Percentiles rank a stretch among this genome's conserved stretches.
These are phyloP conservation scores for Gorgonomyces haynaldii DNA, from an alignment of 192 early-diverging fungal species.

Conservation along the genomic window DNA sequence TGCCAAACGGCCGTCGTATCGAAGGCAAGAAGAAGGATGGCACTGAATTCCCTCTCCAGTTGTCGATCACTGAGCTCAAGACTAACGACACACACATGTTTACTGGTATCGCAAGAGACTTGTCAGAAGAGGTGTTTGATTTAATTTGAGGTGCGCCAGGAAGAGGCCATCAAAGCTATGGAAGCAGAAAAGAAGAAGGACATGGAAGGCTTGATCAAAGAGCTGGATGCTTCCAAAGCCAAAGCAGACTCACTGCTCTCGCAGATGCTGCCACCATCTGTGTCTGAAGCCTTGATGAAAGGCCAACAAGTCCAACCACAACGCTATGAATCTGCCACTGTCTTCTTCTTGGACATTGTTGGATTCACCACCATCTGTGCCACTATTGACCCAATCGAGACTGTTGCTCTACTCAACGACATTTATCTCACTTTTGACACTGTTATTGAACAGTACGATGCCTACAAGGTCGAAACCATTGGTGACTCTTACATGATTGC, in stretches of 20 bases:
- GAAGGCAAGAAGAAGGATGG: constrained; percentile 18
- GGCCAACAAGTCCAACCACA: constrained; percentile 15
- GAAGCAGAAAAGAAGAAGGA: constrained; percentile 23
- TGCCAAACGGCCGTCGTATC: constrained; percentile 9
- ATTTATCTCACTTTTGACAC: constrained; percentile 26
- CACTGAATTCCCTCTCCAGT: constrained; percentile 19
- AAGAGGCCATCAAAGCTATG: constrained; percentile 13
- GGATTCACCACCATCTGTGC: constrained; percentile 29
- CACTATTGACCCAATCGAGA: constrained; percentile 15
- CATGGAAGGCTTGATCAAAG: constrained; percentile 7
- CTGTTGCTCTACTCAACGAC: constrained; percentile 24
- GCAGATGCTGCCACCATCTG: constrained; percentile 23
- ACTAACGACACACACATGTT: constrained; percentile 25
- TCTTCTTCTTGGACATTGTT: constrained; percentile 28
- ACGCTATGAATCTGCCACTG: constrained; percentile 16
- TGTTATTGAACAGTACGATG: constrained; percentile 23
- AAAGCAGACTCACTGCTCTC: constrained; percentile 17
- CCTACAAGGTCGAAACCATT: constrained; percentile 36
- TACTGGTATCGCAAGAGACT: constrained; percentile 28
- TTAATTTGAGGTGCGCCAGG: constrained; percentile 13
- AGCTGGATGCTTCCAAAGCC: constrained; percentile 9
- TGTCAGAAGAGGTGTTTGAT: constrained; percentile 22
- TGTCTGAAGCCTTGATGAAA: constrained; percentile 18
- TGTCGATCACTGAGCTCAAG: constrained; percentile 23
- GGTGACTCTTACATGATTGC: constrained; percentile 29